Conservation (phyloP, 2,329 filamentous ascomycete genomes). For the Apiospora arundinis region DNA sequence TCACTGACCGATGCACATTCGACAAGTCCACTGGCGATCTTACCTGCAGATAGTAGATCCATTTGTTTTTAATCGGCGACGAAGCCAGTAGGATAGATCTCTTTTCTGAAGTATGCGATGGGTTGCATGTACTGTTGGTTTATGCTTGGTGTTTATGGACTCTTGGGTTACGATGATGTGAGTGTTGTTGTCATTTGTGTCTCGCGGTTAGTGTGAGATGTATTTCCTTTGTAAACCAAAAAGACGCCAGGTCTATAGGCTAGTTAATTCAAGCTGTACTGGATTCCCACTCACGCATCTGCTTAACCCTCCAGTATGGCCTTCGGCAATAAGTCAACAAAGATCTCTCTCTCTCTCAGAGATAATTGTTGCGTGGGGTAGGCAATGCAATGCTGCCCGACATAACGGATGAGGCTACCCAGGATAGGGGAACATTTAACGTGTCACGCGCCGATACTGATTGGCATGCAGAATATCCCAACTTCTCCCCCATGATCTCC, state of each 20-base stretch:
- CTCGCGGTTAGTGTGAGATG: background rate
- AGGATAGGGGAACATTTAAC: no score
- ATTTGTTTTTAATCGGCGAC: background rate
- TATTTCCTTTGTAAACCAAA: background rate
- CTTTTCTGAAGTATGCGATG: background rate
- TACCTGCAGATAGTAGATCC: background rate
- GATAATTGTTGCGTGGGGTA: no score
- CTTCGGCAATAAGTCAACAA: no score
- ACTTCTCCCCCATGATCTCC: no score
- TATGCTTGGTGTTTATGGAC: background rate
- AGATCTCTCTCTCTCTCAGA: no score
- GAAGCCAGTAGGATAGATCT: background rate
- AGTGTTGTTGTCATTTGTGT: slow-evolving; percentile 1
- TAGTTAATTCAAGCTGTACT: background rate
- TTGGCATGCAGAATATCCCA: no score
- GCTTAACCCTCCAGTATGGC: background rate
- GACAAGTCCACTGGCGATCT: slow-evolving; percentile 4
- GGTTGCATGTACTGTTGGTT: background rate
- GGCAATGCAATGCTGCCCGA: no score
- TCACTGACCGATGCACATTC: background rate
- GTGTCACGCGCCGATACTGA: no score
- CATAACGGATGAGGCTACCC: no score
- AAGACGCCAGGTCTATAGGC: background rate
- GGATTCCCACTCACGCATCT: background rate
- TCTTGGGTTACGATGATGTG: background rate